Percentiles rank a stretch among this genome's conserved stretches.
Conservation (phyloP, 352 stramenopile species). For the Phytophthora quininea region DNA sequence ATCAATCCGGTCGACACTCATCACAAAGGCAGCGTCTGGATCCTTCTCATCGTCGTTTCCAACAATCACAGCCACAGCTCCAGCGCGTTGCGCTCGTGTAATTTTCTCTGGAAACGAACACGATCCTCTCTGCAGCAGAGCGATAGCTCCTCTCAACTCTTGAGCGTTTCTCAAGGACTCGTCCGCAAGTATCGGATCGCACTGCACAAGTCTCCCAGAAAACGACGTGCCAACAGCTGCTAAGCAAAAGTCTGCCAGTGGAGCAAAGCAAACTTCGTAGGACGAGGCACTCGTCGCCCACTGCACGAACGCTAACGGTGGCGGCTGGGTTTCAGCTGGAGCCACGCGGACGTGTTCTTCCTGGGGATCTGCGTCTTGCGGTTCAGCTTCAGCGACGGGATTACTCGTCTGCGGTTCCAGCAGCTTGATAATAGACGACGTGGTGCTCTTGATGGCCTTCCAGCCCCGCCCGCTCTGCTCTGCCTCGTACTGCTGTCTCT, state of each 20-base stretch:
- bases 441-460: constrained; percentile 51
- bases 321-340: constrained; percentile 14
- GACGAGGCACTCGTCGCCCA: constrained; percentile 53
- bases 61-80: constrained; percentile 66
- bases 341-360: no score
- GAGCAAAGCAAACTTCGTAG: constrained; percentile 60
- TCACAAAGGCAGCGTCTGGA: constrained; percentile 65
- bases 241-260: constrained; percentile 70
- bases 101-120: constrained; percentile 79
- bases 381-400: no score
- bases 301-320: constrained; percentile 74
- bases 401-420: constrained; percentile 43
- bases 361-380: no score
- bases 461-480: constrained; percentile 27
- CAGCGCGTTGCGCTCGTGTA: constrained; percentile 59
- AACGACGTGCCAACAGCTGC: constrained; percentile 47
- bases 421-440: constrained; percentile 62
- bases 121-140: constrained; percentile 57
- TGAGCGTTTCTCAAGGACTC: constrained; percentile 43
- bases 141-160: constrained; percentile 45
- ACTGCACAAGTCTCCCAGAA: constrained; percentile 47
- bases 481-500: constrained; percentile 25
- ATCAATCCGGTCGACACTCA: constrained; percentile 73
- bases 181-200: constrained; percentile 57
- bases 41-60: constrained; percentile 66